A percentile compares a stretch with the other conserved stretches of the same genome.
These are phyloP conservation scores for Escovopsis weberi DNA, from an alignment of 2,329 filamentous ascomycete genomes.

Conservation along the genomic window DNA sequence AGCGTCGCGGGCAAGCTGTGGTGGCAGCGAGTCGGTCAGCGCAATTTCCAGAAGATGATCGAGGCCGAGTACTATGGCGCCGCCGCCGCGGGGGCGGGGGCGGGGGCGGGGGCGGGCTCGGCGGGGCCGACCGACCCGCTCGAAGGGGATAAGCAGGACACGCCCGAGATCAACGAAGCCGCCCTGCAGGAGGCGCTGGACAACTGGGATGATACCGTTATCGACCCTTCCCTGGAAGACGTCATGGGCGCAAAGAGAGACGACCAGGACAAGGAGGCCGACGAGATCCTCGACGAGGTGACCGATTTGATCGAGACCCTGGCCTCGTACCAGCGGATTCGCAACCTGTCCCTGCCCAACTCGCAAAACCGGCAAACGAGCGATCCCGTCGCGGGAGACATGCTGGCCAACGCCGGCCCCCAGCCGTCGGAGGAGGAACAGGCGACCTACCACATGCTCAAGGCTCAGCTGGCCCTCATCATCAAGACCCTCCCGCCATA, in stretches of 20 bases:
- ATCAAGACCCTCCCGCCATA: slow-evolving; percentile 68
- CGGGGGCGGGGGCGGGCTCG: too few species aligned
- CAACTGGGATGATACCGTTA: slow-evolving; percentile 40
- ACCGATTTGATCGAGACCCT: slow-evolving; percentile 64
- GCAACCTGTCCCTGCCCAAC: slow-evolving; percentile 53
- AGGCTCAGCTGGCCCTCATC: slow-evolving; percentile 58
- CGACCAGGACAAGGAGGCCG: slow-evolving; percentile 50
- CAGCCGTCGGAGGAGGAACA: slow-evolving; percentile 51
- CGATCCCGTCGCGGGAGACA: slow-evolving; percentile 51
- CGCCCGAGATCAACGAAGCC: slow-evolving; percentile 34
- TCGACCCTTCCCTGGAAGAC: slow-evolving; percentile 44
- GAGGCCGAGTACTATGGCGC: slow-evolving; percentile 35
- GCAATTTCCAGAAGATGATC: slow-evolving; percentile 49
- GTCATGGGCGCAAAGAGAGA: slow-evolving; percentile 36
- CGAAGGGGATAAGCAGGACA: slow-evolving; percentile 18
- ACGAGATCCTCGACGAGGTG: slow-evolving; percentile 59
- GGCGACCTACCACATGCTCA: slow-evolving; percentile 56
- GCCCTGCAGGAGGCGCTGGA: slow-evolving; percentile 39
- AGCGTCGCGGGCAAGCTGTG: slow-evolving; percentile 55
- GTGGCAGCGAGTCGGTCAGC: slow-evolving; percentile 60
- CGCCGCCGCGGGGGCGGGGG: too few species aligned
- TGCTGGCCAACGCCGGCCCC: slow-evolving; percentile 50
- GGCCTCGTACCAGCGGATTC: slow-evolving; percentile 65
- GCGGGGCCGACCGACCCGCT: too few species aligned
- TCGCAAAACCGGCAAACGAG: slow-evolving; percentile 46